A percentile compares a stretch with the other conserved stretches of the same genome.
Evolutionary conservation across 2,329 filamentous ascomycete species (phyloP).

Genomic region (Pseudocercospora musae): DNA sequence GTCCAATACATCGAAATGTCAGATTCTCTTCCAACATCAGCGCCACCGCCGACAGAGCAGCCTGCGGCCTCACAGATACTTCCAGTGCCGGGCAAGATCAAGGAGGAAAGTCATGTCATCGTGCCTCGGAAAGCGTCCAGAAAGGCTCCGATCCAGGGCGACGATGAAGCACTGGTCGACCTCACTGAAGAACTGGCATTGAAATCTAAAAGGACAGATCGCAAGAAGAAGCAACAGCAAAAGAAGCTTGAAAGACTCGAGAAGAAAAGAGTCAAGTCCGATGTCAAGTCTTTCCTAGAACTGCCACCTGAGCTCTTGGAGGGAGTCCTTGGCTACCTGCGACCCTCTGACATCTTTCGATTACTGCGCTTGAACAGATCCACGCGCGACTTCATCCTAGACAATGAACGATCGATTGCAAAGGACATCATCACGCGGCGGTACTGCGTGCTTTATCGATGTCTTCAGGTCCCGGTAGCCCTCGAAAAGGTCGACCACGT

Average conservation of each 20-base stretch:
- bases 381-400: conserved; percentile 44
- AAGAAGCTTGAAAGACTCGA: conserved; percentile 33
- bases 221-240: conserved; percentile 45
- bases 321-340: conserved; percentile 46
- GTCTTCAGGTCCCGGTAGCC: conserved; percentile 51
- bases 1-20: not conserved
- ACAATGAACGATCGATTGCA: conserved; percentile 46
- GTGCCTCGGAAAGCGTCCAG: conserved; percentile 9
- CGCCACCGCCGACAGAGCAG: not conserved
- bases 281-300: conserved; percentile 40
- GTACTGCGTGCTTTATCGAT: conserved; percentile 51
- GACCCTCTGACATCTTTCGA: conserved; percentile 51
- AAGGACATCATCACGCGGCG: conserved; percentile 45
- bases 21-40: not conserved
- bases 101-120: conserved; percentile 14
- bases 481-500: conserved; percentile 36
- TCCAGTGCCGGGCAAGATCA: not conserved
- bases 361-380: conserved; percentile 44
- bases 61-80: not conserved
- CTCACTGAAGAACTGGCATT: conserved; percentile 49
- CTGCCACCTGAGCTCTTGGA: conserved; percentile 55
- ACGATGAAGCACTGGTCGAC: conserved; percentile 49
- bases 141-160: conserved; percentile 23
- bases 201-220: conserved; percentile 53
- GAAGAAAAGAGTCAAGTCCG: conserved; percentile 34